Conservation (phyloP, 1,284 basidiomycete genomes). For the Macrocystidia cucumis region DNA sequence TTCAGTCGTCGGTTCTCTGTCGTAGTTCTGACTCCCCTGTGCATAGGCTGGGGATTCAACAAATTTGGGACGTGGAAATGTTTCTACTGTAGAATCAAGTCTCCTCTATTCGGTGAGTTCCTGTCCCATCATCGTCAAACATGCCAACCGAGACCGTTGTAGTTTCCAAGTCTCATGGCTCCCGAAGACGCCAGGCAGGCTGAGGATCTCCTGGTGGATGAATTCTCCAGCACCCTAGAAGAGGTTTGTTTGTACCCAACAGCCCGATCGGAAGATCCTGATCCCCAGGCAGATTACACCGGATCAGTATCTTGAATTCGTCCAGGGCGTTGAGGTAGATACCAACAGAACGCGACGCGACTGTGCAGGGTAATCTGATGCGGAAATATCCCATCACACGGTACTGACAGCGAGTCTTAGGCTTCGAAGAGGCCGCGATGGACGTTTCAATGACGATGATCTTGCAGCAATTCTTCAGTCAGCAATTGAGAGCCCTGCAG, state of each 20-base stretch:
- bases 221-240: conserved; percentile 1
- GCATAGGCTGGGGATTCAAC: conserved; percentile 8
- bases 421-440: conserved; percentile 5
- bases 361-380: conserved; percentile 7
- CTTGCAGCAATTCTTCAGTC: conserved; percentile 10
- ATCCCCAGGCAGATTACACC: too few species aligned
- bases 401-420: too few species aligned
- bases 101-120: conserved; percentile 10
- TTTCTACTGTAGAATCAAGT: conserved; percentile 9
- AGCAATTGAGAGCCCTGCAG: conserved; percentile 10
- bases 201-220: neutral
- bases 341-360: conserved; percentile 9
- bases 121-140: too few species aligned
- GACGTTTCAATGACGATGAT: conserved; percentile 12
- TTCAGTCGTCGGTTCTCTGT: too few species aligned
- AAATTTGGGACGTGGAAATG: conserved; percentile 9
- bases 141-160: too few species aligned
- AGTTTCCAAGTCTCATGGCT: too few species aligned
- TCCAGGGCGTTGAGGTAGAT: conserved; percentile 2
- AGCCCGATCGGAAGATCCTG: too few species aligned
- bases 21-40: too few species aligned
- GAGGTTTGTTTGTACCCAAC: too few species aligned
- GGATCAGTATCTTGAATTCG: conserved; percentile 1
- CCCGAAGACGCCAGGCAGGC: conserved; percentile 6
- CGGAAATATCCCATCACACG: too few species aligned